A percentile compares a stretch with the other conserved stretches of the same genome.
These are phyloP conservation scores for Hymenoscyphus infarciens DNA, from an alignment of 2,329 filamentous ascomycete genomes.

Conservation along the genomic window DNA sequence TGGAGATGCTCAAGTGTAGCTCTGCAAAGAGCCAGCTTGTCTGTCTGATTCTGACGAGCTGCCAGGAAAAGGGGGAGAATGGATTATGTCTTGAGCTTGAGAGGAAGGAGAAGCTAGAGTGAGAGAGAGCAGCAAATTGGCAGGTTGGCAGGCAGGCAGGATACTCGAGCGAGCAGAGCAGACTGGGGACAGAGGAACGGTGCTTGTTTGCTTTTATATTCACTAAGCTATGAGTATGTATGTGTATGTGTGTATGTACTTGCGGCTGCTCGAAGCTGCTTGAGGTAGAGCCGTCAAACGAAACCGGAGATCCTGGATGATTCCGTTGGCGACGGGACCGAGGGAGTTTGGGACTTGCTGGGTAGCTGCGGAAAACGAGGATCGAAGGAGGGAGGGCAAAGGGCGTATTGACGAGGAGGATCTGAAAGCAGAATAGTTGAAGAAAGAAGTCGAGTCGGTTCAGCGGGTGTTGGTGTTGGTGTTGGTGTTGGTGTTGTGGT, in stretches of 20 bases:
- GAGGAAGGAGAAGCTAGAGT: conserved; percentile 29
- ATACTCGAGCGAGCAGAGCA: conserved; percentile 11
- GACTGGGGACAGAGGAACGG: conserved; percentile 32
- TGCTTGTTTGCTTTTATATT: conserved; percentile 46
- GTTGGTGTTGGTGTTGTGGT: conserved; percentile 5
- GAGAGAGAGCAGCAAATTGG: conserved; percentile 30
- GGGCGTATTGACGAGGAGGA: neutral
- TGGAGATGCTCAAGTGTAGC: conserved; percentile 24
- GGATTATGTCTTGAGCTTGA: conserved; percentile 20
- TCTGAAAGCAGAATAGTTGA: neutral
- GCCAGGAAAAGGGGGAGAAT: conserved; percentile 12
- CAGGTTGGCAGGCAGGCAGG: conserved; percentile 12
- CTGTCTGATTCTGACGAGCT: conserved; percentile 10
- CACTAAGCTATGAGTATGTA: conserved; percentile 42
- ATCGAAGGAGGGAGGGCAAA: conserved; percentile 1
- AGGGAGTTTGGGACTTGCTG: conserved; percentile 10
- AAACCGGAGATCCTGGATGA: conserved; percentile 20
- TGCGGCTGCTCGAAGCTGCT: conserved; percentile 29
- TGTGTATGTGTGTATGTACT: conserved; percentile 37
- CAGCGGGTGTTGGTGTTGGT: conserved; percentile 1
- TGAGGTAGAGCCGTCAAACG: conserved; percentile 22
- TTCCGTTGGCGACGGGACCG: conserved; percentile 18
- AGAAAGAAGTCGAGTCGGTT: neutral
- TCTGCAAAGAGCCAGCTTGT: conserved; percentile 29
- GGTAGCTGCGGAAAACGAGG: neutral